Conservation (phyloP, 495 filamentous ascomycete genomes). For the Penicillium crystallinum region DNA sequence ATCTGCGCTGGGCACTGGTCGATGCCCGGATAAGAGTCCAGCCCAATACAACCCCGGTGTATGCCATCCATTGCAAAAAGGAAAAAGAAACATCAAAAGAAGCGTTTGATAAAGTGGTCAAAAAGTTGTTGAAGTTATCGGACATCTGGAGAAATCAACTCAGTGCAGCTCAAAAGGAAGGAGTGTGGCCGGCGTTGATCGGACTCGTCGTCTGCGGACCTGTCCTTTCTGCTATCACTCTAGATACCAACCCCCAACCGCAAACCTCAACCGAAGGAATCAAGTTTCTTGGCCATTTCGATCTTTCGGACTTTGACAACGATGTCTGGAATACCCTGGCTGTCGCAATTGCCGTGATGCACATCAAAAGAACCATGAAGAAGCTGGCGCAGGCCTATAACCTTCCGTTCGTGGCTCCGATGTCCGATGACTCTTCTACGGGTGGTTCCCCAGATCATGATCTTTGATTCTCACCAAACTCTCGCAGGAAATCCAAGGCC, state of each 20-base stretch:
- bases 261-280: conserved; percentile 2
- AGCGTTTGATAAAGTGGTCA: conserved; percentile 24
- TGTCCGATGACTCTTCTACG: neutral
- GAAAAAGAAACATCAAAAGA: conserved; percentile 24
- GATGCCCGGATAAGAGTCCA: conserved; percentile 29
- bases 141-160: neutral
- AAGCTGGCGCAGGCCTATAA: conserved; percentile 19
- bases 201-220: conserved; percentile 39
- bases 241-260: conserved; percentile 27
- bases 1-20: conserved; percentile 40
- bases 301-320: conserved; percentile 33
- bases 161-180: neutral
- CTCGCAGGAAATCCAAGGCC: neutral
- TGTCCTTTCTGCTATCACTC: conserved; percentile 39
- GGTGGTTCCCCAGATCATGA: neutral
- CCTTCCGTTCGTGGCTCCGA: neutral
- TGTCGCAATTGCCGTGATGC: conserved; percentile 36
- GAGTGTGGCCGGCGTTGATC: conserved; percentile 24
- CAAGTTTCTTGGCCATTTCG: conserved; percentile 35
- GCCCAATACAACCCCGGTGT: conserved; percentile 21
- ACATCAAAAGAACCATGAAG: conserved; percentile 32
- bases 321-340: conserved; percentile 49
- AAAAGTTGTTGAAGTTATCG: conserved; percentile 26
- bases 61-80: conserved; percentile 30
- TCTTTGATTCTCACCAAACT: neutral